phyloP scores from a whole-genome alignment of 2,329 filamentous ascomycete species.

The Paramyrothecium sp. region DNA sequence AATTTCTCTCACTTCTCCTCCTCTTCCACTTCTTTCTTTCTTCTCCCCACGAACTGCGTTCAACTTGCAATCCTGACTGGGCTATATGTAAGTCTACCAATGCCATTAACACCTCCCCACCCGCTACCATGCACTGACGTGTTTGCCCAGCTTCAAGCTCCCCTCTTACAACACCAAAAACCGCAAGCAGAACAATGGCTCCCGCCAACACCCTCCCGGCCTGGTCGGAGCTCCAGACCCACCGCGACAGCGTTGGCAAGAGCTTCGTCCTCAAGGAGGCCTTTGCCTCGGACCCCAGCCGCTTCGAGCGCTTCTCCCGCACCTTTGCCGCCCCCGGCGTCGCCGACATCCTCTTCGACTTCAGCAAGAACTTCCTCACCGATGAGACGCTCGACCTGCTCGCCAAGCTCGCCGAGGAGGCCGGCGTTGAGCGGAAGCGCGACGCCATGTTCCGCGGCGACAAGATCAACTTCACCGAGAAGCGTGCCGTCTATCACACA shows the following conservation, averaged over 20 bases:
- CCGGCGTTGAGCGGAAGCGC: slow-evolving; percentile 85
- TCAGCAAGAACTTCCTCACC: slow-evolving; percentile 97
- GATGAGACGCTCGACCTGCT: slow-evolving; percentile 88
- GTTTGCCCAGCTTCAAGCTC: neutral
- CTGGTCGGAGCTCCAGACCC: slow-evolving; percentile 88
- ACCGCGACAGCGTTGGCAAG: slow-evolving; percentile 84
- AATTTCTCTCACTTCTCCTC: neutral
- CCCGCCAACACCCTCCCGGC: slow-evolving; percentile 83
- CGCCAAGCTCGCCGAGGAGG: slow-evolving; percentile 87
- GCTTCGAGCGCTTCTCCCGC: slow-evolving; percentile 87
- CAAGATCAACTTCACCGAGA: slow-evolving; percentile 99
- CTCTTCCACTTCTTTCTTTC: neutral
- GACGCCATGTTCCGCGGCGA: slow-evolving; percentile 97
- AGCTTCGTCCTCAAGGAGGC: slow-evolving; percentile 90
- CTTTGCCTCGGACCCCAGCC: slow-evolving; percentile 82
- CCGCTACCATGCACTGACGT: neutral
- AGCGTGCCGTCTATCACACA: slow-evolving; percentile 92
- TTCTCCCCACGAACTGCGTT: too few relatives aligned
- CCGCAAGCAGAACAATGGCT: slow-evolving; percentile 52
- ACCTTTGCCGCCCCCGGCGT: slow-evolving; percentile 79
- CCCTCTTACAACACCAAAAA: slow-evolving; percentile 3
- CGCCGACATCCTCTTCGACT: slow-evolving; percentile 93
- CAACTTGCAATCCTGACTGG: too few relatives aligned
- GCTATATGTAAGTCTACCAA: neutral
- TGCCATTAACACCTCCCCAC: neutral